phyloP scores from a whole-genome alignment of 2,329 filamentous ascomycete genomes.

The Pseudogymnoascus sp. region DNA sequence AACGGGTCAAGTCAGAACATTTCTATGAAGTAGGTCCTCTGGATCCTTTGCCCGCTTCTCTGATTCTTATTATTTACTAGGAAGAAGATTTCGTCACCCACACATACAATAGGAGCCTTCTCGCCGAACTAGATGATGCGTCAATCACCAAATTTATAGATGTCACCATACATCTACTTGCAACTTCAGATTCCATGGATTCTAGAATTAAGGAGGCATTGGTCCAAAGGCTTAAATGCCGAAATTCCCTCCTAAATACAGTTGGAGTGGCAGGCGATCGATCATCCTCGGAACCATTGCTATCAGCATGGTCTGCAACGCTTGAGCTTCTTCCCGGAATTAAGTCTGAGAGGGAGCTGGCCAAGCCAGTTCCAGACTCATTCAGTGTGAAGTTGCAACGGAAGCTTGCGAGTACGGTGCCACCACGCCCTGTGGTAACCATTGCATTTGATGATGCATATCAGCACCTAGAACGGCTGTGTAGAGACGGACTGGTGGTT shows the following conservation, averaged over 20 bases:
- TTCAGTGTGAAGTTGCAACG: constrained; percentile 89
- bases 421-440: constrained; percentile 80
- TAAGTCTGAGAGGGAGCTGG: constrained; percentile 52
- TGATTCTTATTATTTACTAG: constrained; percentile 34
- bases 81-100: constrained; percentile 97
- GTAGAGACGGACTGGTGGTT: constrained; percentile 63
- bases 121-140: constrained; percentile 54
- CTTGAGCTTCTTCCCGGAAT: constrained; percentile 45
- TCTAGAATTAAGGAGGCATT: constrained; percentile 47
- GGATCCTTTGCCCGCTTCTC: neutral
- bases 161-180: constrained; percentile 27
- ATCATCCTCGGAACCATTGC: constrained; percentile 29
- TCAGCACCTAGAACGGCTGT: constrained; percentile 60
- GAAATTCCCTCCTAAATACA: constrained; percentile 53
- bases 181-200: constrained; percentile 20
- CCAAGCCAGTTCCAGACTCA: constrained; percentile 61
- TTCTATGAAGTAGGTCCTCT: constrained; percentile 68
- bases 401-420: constrained; percentile 87
- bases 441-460: constrained; percentile 66
- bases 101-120: constrained; percentile 72
- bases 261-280: constrained; percentile 45
- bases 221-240: constrained; percentile 56
- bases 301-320: constrained; percentile 36
- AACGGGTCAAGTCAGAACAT: constrained; percentile 71
- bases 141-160: constrained; percentile 24